A percentile compares a stretch with the other conserved stretches of the same genome.
Evolutionary conservation across 2,329 filamentous ascomycete genomes (phyloP).

Genomic region (Cercospora janseana): DNA sequence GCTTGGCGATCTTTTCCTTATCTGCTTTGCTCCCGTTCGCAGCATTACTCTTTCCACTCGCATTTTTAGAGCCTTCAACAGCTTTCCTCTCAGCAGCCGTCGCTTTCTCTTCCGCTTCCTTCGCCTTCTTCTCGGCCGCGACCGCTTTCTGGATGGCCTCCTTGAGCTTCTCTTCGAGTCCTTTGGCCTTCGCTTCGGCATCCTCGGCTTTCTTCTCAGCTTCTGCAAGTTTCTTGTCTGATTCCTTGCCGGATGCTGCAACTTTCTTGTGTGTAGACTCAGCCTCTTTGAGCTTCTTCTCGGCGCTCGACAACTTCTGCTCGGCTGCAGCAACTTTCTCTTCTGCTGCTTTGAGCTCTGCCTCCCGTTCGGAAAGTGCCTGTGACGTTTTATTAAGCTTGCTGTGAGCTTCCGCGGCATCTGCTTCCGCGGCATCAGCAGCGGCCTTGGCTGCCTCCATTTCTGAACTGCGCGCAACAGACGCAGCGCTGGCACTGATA

Average conservation of each 20-base stretch:
- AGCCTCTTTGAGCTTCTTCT: conserved; percentile 15
- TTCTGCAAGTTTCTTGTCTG: conserved; percentile 16
- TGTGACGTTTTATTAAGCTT: conserved; percentile 1
- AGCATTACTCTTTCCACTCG: conserved; percentile 9
- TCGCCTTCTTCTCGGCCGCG: conserved; percentile 9
- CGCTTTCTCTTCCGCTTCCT: conserved; percentile 20
- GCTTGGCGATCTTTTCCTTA: conserved; percentile 19
- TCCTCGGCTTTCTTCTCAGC: conserved; percentile 4
- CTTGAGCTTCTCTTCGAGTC: conserved; percentile 17
- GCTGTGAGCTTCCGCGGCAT: neutral
- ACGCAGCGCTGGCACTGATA: neutral
- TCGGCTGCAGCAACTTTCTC: conserved; percentile 15
- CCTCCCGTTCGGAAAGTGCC: neutral
- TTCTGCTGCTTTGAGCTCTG: conserved; percentile 14
- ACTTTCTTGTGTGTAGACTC: conserved; percentile 18
- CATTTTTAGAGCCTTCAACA: conserved; percentile 10
- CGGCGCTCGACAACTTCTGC: conserved; percentile 11
- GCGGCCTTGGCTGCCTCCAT: conserved; percentile 1
- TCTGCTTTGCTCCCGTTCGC: conserved; percentile 14
- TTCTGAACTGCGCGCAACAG: conserved; percentile 1
- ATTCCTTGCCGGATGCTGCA: conserved; percentile 16
- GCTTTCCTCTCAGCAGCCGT: conserved; percentile 13
- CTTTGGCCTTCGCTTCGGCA: conserved; percentile 9
- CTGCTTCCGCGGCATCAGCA: conserved; percentile 17
- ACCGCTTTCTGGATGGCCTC: conserved; percentile 15